Base-by-base conservation (phyloP, 2,329 filamentous ascomycete genomes). In the Stagonosporopsis tanaceti region DNA sequence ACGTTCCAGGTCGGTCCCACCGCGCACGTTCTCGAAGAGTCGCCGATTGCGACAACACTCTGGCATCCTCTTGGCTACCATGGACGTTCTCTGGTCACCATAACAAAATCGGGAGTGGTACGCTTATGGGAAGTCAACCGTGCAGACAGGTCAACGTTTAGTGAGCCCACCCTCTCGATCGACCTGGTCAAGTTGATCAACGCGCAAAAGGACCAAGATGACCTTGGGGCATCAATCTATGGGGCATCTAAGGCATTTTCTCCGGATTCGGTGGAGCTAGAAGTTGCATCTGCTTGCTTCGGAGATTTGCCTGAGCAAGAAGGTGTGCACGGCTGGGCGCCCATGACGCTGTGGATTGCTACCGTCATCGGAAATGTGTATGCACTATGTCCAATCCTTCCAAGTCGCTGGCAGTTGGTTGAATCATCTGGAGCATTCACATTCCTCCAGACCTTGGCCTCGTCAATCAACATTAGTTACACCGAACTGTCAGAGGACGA, bases 281-380 rank as follows among this genome's bases (percentile, higher is more conserved):
- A 97, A 71, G 92, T 96, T 22, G 92, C 93, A 4, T 89, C 93
- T 2, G 93, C 93, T 47, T 91, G 88, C 73, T 99, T 99, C 78
- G 94, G 93, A 14, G 93, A 93, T 25, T 80, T 74, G 47, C 85
- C 84, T 9, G 79, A 75, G 30, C 69, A 76, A 53, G 81, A 84
- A 51, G 84, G 83, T 35, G 85, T 88, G 62, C 81, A 86, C 68
- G 84, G 85, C 2, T 99, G 95, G 95, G 91, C 93, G 7, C 87
- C 93, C 9, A 97, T 97, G 91, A 98, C 95, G 0, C 82, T 99
- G 11, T 99, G 94, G 92, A 81, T 98, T 48, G 93, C 93, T n/a
- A 99, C 97, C 90, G 87, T 87, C 35, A 90, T 92, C 58, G 95
- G 95, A 3, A 93, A 97, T 71, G 85, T 98, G 6, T 99, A 99